Conservation (phyloP, 2,329 filamentous ascomycete genomes). For the Rhexocercosporidium sp. region DNA sequence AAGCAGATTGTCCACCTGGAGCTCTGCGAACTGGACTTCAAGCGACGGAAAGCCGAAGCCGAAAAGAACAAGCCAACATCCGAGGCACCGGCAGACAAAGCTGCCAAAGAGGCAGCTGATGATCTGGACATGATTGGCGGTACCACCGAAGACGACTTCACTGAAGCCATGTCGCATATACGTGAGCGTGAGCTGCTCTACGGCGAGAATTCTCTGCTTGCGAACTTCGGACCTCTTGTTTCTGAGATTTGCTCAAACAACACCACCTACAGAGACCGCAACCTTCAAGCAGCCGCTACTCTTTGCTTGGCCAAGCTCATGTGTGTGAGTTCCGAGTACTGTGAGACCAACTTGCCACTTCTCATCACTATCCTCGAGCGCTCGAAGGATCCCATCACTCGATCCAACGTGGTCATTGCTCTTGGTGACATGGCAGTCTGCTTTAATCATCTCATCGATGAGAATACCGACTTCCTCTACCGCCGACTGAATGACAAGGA, state of each 20-base stretch:
- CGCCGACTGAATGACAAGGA: constrained; percentile 88
- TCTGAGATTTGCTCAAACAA: constrained; percentile 95
- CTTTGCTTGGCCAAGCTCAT: constrained; percentile 97
- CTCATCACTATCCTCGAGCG: constrained; percentile 98
- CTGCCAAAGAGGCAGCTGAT: constrained; percentile 73
- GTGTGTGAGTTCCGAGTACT: constrained; percentile 97
- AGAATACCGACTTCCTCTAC: constrained; percentile 98
- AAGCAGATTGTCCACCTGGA: constrained; percentile 99
- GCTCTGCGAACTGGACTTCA: constrained; percentile 97
- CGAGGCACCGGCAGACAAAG: constrained; percentile 54
- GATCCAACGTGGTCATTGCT: constrained; percentile 95
- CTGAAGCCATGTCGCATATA: constrained; percentile 83
- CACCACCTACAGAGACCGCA: constrained; percentile 86
- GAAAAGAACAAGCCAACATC: constrained; percentile 65
- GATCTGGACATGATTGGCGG: constrained; percentile 96
- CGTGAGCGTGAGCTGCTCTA: constrained; percentile 85
- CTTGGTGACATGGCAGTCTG: constrained; percentile 99
- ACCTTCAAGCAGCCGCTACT: constrained; percentile 90
- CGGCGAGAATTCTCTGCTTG: constrained; percentile 81
- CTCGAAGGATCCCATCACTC: constrained; percentile 87
- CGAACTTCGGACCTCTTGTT: constrained; percentile 89
- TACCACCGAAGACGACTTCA: constrained; percentile 93
- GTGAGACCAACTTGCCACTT: constrained; percentile 87
- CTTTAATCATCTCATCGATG: constrained; percentile 99
- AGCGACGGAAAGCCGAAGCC: constrained; percentile 90